Percentiles rank a stretch among this genome's conserved stretches.
These are phyloP conservation scores for Podila minutissima DNA, from an alignment of 192 early-diverging fungal genomes.

Conservation along the genomic window DNA sequence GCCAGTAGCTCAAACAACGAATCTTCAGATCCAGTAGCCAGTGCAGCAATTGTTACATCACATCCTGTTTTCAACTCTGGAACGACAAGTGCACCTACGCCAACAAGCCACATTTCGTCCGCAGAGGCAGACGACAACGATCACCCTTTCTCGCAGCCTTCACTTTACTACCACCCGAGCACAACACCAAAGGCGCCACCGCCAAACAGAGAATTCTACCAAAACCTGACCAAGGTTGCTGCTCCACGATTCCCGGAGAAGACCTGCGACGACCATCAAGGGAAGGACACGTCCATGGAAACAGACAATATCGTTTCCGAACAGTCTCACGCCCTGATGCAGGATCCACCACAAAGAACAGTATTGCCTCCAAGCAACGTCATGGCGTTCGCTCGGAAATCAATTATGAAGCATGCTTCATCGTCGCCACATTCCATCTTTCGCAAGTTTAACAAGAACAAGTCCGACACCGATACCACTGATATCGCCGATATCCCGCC, in stretches of 20 bases:
- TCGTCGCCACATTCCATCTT: slow-evolving; percentile 19
- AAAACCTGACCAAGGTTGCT: slow-evolving; percentile 6
- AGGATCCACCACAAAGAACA: not conserved
- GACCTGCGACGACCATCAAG: not conserved
- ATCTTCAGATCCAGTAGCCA: not conserved
- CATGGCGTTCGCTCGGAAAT: slow-evolving; percentile 40
- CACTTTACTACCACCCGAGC: slow-evolving; percentile 3
- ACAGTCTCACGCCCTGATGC: not conserved
- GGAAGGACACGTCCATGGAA: not conserved
- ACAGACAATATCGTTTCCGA: not conserved
- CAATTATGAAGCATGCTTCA: slow-evolving; percentile 28
- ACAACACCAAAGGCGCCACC: slow-evolving; percentile 28
- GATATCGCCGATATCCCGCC: too few species aligned
- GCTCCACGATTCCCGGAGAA: not conserved
- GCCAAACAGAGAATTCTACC: slow-evolving; percentile 29
- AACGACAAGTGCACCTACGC: too few species aligned
- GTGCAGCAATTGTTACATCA: not conserved
- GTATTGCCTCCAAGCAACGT: not conserved
- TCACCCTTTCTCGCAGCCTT: not conserved
- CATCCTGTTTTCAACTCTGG: not conserved
- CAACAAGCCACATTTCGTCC: too few species aligned
- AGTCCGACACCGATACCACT: not conserved
- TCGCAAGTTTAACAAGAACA: slow-evolving; percentile 9
- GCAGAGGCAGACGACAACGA: not conserved
- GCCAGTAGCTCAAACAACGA: not conserved